phyloP scores from a whole-genome alignment of 495 filamentous ascomycete species.

The Articulospora tetracladia region DNA sequence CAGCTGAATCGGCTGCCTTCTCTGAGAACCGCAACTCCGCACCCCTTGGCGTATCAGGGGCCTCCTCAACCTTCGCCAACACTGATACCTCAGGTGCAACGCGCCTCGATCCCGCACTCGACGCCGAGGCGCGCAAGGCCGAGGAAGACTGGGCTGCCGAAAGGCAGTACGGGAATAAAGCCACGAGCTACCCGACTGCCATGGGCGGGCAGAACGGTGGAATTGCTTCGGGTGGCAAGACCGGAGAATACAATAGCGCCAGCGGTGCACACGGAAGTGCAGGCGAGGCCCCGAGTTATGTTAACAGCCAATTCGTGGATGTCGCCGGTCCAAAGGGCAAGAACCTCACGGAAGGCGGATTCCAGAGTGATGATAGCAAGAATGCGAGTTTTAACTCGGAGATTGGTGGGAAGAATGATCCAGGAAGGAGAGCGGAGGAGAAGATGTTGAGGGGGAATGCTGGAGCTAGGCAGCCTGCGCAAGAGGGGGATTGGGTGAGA shows the following conservation, averaged over 20 bases:
- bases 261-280: conserved; percentile 14
- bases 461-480: conserved; percentile 29
- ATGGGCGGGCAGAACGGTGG: conserved; percentile 45
- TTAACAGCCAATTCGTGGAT: conserved; percentile 32
- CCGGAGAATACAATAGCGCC: conserved; percentile 22
- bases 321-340: conserved; percentile 45
- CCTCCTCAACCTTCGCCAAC: conserved; percentile 50
- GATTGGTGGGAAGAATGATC: conserved; percentile 59
- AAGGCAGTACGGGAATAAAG: conserved; percentile 22
- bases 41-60: conserved; percentile 42
- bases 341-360: conserved; percentile 52
- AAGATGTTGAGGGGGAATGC: conserved; percentile 42
- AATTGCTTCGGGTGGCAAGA: conserved; percentile 34
- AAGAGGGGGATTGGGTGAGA: conserved; percentile 38
- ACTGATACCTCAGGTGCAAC: conserved; percentile 51
- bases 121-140: conserved; percentile 44
- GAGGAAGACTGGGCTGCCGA: conserved; percentile 32
- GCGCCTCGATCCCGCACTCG: conserved; percentile 44
- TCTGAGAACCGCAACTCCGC: conserved; percentile 45
- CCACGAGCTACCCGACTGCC: conserved; percentile 39
- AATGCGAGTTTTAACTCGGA: conserved; percentile 59
- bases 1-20: conserved; percentile 57
- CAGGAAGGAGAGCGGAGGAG: conserved; percentile 50
- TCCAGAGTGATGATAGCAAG: conserved; percentile 39
- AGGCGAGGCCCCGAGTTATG: conserved; percentile 41